Evolutionary conservation across 2,329 filamentous ascomycete species (phyloP), one percentile per base, ranked within the genome.

Genomic region (Ophiostoma tasmaniense): DNA sequence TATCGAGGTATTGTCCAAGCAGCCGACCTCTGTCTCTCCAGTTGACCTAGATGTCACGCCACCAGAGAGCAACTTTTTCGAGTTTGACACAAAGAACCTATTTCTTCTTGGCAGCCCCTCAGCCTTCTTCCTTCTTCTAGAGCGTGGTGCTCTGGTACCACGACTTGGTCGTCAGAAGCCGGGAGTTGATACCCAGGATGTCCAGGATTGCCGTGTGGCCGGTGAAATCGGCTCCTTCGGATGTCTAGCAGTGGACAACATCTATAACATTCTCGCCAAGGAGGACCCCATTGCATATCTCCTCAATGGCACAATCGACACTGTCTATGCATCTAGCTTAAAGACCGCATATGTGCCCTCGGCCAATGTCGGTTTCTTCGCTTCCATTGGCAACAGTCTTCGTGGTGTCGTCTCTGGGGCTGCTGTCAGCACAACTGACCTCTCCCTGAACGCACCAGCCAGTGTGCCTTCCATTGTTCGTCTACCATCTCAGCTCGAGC

Each of bases 31-130:
- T 11, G 81, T 90, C 1, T 87, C 90, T 0, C 64, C 45, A 14
- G 17, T 86, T 7, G 78, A 86, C 67, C 74, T 83, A 8, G 73
- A 77, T 61, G 76, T 73, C 1, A 76, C 77, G 7, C 76, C 80
- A 45, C 77, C 80, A 0, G 80, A 82, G 64, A 85, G 77, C 71
- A 83, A 4, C 8, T 64, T 37, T 10, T 96, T 99, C 75, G 92
- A 97, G 73, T 99, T 99, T 76, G 89, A 97, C 76, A 97, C 93
- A 0, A 91, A 86, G 66, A 94, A 94, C 72, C 82, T 98, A 0
- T 97, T 98, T 78, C 85, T 96, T 42, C 90, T 90, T 66, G 95
- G 95, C 67, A 97, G 93, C 71, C 95, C 95, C 0, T 91, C 90
- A 0, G 94, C 91, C 0, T 96, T 99, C 80, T 99, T 99, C 77